phyloP scores from a whole-genome alignment of 768 basidiomycete species.

The Boletus rubropictus region DNA sequence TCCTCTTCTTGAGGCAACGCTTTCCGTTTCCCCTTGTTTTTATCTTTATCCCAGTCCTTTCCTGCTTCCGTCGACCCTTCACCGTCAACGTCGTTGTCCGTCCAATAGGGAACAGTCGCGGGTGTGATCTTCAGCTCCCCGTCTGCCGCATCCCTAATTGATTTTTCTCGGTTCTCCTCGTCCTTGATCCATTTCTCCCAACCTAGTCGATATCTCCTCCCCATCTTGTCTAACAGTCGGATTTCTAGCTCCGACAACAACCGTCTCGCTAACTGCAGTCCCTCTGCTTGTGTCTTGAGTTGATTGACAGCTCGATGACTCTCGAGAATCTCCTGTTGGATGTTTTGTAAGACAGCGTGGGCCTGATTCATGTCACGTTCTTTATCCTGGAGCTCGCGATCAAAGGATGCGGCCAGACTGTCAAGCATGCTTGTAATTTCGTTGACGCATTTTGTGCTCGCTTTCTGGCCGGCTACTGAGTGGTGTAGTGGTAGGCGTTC shows the following conservation, averaged over 20 bases:
- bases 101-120: conserved; percentile 40
- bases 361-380: conserved; percentile 90
- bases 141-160: conserved; percentile 55
- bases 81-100: conserved; percentile 42
- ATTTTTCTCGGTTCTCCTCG: conserved; percentile 72
- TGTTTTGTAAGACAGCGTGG: conserved; percentile 75
- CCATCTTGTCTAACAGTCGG: conserved; percentile 71
- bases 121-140: conserved; percentile 49
- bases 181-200: conserved; percentile 93
- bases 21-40: conserved; percentile 52
- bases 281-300: conserved; percentile 65
- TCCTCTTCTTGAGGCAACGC: conserved; percentile 47
- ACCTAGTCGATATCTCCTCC: conserved; percentile 72
- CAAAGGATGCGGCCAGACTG: conserved; percentile 82
- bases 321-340: conserved; percentile 86
- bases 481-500: conserved; percentile 76
- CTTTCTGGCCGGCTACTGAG: conserved; percentile 79
- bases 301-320: conserved; percentile 69
- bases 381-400: conserved; percentile 86
- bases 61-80: conserved; percentile 35
- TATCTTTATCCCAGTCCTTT: conserved; percentile 40
- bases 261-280: conserved; percentile 54
- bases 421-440: conserved; percentile 86
- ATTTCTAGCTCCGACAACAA: conserved; percentile 56
- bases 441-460: conserved; percentile 77